Evolutionary conservation across 139 green algal genomes (phyloP).

Genomic region (Chlorella sp.): DNA sequence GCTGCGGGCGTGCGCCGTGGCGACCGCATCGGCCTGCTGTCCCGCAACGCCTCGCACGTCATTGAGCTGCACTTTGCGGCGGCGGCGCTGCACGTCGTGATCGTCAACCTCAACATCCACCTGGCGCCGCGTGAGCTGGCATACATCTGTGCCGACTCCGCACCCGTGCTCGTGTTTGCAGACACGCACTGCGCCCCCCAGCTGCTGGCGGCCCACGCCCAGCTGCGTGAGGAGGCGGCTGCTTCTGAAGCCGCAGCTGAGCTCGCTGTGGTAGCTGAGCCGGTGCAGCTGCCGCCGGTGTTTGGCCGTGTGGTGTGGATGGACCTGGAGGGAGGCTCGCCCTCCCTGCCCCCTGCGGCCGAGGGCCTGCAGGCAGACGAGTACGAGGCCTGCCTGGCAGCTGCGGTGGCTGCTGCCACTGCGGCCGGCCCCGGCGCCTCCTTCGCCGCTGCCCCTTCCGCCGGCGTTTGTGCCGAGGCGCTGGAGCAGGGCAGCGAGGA

Average conservation of each 20-base stretch:
- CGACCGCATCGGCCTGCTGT: constrained; percentile 70
- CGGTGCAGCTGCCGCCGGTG: background rate
- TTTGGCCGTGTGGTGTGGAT: constrained; percentile 32
- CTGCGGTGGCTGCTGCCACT: background rate
- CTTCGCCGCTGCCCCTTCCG: too few relatives aligned
- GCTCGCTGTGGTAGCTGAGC: too few relatives aligned
- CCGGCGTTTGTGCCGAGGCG: background rate
- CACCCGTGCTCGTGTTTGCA: constrained; percentile 55
- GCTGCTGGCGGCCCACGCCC: constrained; percentile 31
- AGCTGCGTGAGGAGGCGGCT: constrained; percentile 2
- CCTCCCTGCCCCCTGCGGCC: background rate
- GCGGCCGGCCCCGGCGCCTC: too few relatives aligned
- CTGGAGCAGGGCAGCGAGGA: constrained; percentile 32
- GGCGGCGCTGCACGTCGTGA: constrained; percentile 66
- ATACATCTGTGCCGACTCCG: constrained; percentile 72
- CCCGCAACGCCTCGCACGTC: constrained; percentile 66
- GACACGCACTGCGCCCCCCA: constrained; percentile 35
- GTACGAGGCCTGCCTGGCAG: constrained; percentile 2
- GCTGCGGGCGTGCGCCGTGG: constrained; percentile 46
- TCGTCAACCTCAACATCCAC: constrained; percentile 87
- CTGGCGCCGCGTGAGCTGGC: constrained; percentile 74
- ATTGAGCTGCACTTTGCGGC: constrained; percentile 81
- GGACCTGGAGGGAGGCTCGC: constrained; percentile 4
- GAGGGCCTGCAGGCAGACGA: background rate
- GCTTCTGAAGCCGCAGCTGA: background rate